Conservation (phyloP, 257 asterid genomes). For the Linderniella brevidens region DNA sequence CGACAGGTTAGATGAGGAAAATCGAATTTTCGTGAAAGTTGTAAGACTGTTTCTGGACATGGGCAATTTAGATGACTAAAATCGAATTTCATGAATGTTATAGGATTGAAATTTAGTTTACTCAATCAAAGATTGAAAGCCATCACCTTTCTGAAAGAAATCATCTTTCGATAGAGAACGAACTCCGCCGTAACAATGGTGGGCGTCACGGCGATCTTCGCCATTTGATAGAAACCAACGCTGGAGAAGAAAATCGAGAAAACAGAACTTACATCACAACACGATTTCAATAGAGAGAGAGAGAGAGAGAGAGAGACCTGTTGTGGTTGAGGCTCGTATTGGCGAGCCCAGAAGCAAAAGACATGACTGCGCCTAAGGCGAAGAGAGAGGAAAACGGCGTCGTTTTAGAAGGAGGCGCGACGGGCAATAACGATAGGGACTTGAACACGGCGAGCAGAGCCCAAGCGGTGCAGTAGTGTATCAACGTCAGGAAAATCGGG, state of each 20-base stretch:
- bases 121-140: too few relatives aligned
- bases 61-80: too few relatives aligned
- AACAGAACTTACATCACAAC: too few relatives aligned
- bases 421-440: slow-evolving; percentile 49
- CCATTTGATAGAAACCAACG: slow-evolving; percentile 93
- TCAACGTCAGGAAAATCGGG: slow-evolving; percentile 71
- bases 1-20: too few relatives aligned
- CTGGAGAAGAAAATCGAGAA: slow-evolving; percentile 27
- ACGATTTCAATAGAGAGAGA: slow-evolving; percentile 10
- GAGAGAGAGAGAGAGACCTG: slow-evolving; percentile 27
- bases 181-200: slow-evolving; percentile 72
- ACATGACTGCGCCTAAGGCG: slow-evolving; percentile 75
- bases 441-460: slow-evolving; percentile 53
- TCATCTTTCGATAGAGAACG: slow-evolving; percentile 33
- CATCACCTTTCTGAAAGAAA: slow-evolving; percentile 42
- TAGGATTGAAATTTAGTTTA: too few relatives aligned
- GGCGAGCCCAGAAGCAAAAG: slow-evolving; percentile 83
- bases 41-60: too few relatives aligned
- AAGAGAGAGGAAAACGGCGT: slow-evolving; percentile 68
- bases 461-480: slow-evolving; percentile 74
- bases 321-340: slow-evolving; percentile 64
- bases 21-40: too few relatives aligned
- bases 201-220: slow-evolving; percentile 86
- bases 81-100: too few relatives aligned
- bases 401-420: slow-evolving; percentile 53